Evolutionary conservation across 2,329 filamentous ascomycete genomes (phyloP), one percentile per base, ranked within the genome.

Genomic region (Colletotrichum tanaceti): DNA sequence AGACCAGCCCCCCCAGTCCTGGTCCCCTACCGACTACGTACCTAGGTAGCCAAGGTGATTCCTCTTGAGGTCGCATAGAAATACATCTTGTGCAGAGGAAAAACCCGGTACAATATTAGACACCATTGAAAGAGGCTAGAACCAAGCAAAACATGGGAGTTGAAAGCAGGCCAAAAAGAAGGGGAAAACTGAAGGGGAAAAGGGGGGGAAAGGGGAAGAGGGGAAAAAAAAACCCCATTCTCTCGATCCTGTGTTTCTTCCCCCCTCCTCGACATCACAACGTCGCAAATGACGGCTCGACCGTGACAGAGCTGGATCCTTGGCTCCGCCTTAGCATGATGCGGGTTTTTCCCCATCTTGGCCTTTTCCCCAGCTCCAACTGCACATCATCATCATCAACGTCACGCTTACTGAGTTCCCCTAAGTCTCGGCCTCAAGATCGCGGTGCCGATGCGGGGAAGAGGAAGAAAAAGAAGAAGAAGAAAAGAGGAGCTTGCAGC

Each of bases 371-470:
- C 41, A 41, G 38, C 35, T 58, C 28, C 43, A 22, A 13, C 39
- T 44, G 32, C 52, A 49, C 46, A 58, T 62, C 63, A 58, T 62
- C 62, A 39, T 52, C 46, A 53, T 50, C 35, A 52, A 55, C 59
- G 16, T 63, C 61, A 64, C 53, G 38, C 50, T 58, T 61, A 43
- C 46, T 52, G 38, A n/a, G 46, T 41, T 39, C 53, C 20, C 46
- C 62, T 50, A 35, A 55, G 44, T 32, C 38, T 46, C 41, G 44
- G 28, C 7, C 28, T 28, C 28, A n/a, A 18, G 10, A 28, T 6
- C 28, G 28, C 6, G 6, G 28, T 11, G 32, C 35, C 43, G 22
- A 16, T 65, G 55, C 62, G 66, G 62, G 66, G 55, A 65, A 68
- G 22, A n/a, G 14, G n/a, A 24, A 16, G 18, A 4, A n/a, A 44